phyloP scores from a whole-genome alignment of 345 rosid genomes.

The Citrus medica region DNA sequence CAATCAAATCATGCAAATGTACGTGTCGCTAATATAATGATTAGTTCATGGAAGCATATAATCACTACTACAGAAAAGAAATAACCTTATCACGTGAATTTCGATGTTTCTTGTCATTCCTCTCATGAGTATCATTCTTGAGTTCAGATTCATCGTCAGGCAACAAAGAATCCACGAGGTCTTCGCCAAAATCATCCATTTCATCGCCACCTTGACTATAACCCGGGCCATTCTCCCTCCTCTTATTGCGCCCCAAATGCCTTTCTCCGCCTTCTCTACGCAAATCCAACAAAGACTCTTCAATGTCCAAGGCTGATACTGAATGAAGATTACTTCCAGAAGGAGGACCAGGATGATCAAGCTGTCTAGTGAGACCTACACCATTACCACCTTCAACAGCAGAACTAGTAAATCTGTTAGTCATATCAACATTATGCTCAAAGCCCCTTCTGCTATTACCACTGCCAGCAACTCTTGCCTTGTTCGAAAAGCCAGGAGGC shows the following conservation, averaged over 20 bases:
- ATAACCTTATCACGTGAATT: conserved; percentile 45
- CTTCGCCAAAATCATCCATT: conserved; percentile 48
- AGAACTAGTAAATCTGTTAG: conserved; percentile 18
- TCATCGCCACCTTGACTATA: conserved; percentile 22
- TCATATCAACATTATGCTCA: conserved; percentile 29
- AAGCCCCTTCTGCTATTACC: conserved; percentile 33
- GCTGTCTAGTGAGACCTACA: conserved; percentile 44
- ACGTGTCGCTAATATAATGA: background rate
- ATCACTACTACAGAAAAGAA: background rate
- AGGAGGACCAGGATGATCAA: conserved; percentile 63
- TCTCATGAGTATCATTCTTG: conserved; percentile 36
- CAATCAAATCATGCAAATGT: background rate
- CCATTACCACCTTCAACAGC: conserved; percentile 20
- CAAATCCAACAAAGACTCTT: conserved; percentile 40
- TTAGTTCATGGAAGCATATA: background rate
- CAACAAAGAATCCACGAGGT: conserved; percentile 50
- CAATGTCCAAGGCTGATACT: conserved; percentile 44
- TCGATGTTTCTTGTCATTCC: conserved; percentile 42
- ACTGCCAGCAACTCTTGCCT: conserved; percentile 26
- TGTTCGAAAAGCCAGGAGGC: conserved; percentile 47
- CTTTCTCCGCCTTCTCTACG: conserved; percentile 31
- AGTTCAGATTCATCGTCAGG: conserved; percentile 49
- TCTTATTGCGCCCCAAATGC: conserved; percentile 15
- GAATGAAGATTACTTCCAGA: conserved; percentile 51
- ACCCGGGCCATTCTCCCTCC: conserved; percentile 15